Conservation (phyloP, 257 asterid species). For the Gentiana dahurica region DNA sequence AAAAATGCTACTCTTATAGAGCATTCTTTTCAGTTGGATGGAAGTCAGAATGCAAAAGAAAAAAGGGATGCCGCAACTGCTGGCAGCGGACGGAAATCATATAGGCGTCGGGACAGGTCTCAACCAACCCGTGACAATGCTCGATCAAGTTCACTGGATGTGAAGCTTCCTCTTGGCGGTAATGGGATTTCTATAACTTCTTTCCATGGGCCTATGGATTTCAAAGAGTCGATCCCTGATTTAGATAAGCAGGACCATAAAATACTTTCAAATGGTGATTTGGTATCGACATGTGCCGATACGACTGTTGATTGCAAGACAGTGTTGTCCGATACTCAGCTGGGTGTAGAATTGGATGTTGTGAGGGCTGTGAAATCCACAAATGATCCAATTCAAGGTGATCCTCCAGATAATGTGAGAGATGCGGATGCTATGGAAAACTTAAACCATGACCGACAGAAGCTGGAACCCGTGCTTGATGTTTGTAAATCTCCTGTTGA, state of each 20-base stretch:
- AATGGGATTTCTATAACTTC: slow-evolving; percentile 45
- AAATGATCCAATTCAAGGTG: slow-evolving; percentile 24
- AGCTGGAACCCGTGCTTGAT: slow-evolving; percentile 28
- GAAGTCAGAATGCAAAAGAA: slow-evolving; percentile 32
- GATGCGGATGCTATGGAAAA: slow-evolving; percentile 31
- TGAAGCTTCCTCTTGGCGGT: slow-evolving; percentile 33
- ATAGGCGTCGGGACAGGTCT: slow-evolving; percentile 59
- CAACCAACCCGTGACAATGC: slow-evolving; percentile 57
- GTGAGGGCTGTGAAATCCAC: slow-evolving; percentile 29
- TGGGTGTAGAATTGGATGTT: slow-evolving; percentile 29
- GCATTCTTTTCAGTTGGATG: slow-evolving; percentile 34
- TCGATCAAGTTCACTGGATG: slow-evolving; percentile 50
- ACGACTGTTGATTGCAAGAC: slow-evolving; percentile 29
- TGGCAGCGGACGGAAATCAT: slow-evolving; percentile 61
- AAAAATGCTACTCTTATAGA: slow-evolving; percentile 39
- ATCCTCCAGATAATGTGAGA: slow-evolving; percentile 17
- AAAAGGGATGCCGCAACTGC: slow-evolving; percentile 49
- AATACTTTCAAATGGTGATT: slow-evolving; percentile 17
- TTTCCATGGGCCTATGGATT: slow-evolving; percentile 32
- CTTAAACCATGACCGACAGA: slow-evolving; percentile 22
- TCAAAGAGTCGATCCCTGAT: slow-evolving; percentile 27
- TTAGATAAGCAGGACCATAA: slow-evolving; percentile 20
- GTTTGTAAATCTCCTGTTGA: slow-evolving; percentile 24
- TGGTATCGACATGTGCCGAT: slow-evolving; percentile 30
- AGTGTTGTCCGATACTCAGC: slow-evolving; percentile 23